Percentiles rank a stretch among this genome's conserved stretches.
These are phyloP conservation scores for Leucoagaricus sp. DNA, from an alignment of 1,284 basidiomycete species.

Conservation along the genomic window DNA sequence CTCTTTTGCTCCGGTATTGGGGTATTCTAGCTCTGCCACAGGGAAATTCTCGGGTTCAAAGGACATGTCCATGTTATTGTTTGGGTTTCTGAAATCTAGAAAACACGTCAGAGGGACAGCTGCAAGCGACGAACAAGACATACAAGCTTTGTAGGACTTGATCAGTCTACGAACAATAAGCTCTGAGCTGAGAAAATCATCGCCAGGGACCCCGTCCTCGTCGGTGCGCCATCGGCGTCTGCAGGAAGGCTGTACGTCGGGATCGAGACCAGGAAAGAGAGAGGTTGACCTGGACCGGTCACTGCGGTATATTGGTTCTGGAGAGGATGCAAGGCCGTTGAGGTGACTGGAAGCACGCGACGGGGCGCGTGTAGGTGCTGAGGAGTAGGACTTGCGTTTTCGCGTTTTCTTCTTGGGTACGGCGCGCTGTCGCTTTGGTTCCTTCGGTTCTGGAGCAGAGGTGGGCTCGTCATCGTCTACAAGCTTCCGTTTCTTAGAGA, in stretches of 20 bases:
- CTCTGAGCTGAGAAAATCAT: conserved; percentile 58
- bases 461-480: conserved; percentile 18
- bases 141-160: conserved; percentile 68
- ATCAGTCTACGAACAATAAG: conserved; percentile 57
- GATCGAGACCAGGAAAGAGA: conserved; percentile 36
- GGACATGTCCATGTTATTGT: conserved; percentile 55
- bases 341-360: conserved; percentile 43
- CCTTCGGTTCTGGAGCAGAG: conserved; percentile 25
- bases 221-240: conserved; percentile 48
- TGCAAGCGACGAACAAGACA: not conserved
- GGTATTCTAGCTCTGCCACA: conserved; percentile 68
- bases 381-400: conserved; percentile 32
- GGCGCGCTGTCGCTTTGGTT: conserved; percentile 40
- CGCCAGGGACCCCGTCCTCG: conserved; percentile 52
- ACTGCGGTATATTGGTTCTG: conserved; percentile 49
- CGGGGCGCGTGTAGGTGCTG: conserved; percentile 23
- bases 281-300: conserved; percentile 55
- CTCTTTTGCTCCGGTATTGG: conserved; percentile 65
- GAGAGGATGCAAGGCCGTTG: conserved; percentile 39
- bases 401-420: conserved; percentile 25
- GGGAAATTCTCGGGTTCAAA: conserved; percentile 66
- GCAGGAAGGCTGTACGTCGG: conserved; percentile 27
- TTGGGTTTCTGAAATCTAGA: conserved; percentile 65
- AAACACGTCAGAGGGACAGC: not conserved
- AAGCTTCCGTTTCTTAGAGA: conserved; percentile 34